A percentile compares a stretch with the other conserved stretches of the same genome.
Evolutionary conservation across 257 asterid species (phyloP).

Genomic region (Solanum sejunctum): DNA sequence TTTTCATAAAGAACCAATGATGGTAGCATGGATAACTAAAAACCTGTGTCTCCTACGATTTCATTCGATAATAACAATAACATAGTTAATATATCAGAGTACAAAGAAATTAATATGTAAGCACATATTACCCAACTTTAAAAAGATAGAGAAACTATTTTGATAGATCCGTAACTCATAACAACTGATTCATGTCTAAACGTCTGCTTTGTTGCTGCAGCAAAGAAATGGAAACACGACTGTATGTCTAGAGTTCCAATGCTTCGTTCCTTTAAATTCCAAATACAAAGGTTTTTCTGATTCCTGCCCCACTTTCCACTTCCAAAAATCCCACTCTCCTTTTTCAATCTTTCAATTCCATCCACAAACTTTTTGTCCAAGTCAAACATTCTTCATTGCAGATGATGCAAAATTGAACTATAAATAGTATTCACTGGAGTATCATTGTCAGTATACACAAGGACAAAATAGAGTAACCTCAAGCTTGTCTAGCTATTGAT

Average conservation of each 20-base stretch:
- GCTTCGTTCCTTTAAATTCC: constrained; percentile 4
- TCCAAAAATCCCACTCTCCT: constrained; percentile 17
- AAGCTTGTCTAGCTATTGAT: not conserved
- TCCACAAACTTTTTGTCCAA: constrained; percentile 32
- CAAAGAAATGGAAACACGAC: constrained; percentile 32
- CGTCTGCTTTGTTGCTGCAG: not conserved
- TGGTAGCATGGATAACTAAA: constrained; percentile 14
- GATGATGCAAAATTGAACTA: not conserved
- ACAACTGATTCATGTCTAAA: not conserved
- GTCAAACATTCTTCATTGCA: constrained; percentile 27
- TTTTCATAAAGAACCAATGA: not conserved
- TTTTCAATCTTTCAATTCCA: constrained; percentile 10
- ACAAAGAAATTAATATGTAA: too few species aligned
- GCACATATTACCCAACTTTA: too few species aligned
- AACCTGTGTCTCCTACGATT: not conserved
- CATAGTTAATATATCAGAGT: not conserved
- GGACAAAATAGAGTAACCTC: not conserved
- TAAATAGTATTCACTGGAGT: not conserved
- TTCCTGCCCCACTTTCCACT: constrained; percentile 37
- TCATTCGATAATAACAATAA: not conserved
- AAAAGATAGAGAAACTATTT: too few species aligned
- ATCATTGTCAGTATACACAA: not conserved
- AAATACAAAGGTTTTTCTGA: constrained; percentile 13
- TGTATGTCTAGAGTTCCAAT: constrained; percentile 9
- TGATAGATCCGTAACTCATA: too few species aligned